Conservation (phyloP, 169 alveolate species). For the Babesia caballi region DNA sequence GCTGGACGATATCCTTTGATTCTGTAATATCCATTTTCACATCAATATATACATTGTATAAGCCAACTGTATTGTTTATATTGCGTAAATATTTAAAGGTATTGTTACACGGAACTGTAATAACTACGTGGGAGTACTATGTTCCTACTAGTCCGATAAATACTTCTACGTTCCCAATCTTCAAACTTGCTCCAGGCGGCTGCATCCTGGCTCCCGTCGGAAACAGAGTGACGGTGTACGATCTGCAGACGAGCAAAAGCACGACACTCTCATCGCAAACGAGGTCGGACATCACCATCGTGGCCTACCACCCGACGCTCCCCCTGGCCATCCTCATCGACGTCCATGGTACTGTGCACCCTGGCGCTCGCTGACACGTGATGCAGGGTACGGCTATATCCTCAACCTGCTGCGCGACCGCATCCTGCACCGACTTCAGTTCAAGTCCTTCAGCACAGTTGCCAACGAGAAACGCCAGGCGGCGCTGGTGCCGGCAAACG, state of each 20-base stretch:
- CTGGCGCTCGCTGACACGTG: not conserved
- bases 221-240: constrained; percentile 78
- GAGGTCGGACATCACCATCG: constrained; percentile 66
- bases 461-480: constrained; percentile 37
- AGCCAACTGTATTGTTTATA: too few relatives aligned
- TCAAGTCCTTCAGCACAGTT: constrained; percentile 66
- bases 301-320: constrained; percentile 77
- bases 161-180: not conserved
- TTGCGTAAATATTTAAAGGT: too few relatives aligned
- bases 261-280: constrained; percentile 75
- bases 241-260: constrained; percentile 71
- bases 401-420: constrained; percentile 71
- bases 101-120: too few relatives aligned
- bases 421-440: constrained; percentile 70
- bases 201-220: constrained; percentile 80
- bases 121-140: not conserved
- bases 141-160: not conserved
- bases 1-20: too few relatives aligned
- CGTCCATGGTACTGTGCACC: constrained; percentile 49
- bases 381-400: constrained; percentile 71
- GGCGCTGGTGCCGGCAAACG: constrained; percentile 45
- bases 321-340: constrained; percentile 75
- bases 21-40: too few relatives aligned
- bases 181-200: constrained; percentile 46
- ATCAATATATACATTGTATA: too few relatives aligned